Evolutionary conservation across 108 stramenopile species (phyloP).

Genomic region (Thalassiosira profunda): DNA sequence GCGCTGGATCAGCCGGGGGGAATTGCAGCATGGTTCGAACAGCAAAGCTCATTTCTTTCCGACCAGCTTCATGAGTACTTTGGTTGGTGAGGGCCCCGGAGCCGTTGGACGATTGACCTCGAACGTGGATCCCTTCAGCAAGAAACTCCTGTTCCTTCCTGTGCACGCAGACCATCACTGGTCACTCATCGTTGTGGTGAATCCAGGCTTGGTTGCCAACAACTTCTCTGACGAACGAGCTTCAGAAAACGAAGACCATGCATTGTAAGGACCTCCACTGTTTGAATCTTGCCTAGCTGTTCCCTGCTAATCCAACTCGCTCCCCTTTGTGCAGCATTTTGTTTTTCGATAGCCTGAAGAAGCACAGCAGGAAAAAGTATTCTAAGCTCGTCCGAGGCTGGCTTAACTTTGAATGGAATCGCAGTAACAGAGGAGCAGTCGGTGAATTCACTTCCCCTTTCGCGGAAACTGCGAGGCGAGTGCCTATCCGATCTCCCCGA

Average conservation of each 20-base stretch:
- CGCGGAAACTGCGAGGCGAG: background rate
- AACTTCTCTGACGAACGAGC: background rate
- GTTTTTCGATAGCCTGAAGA: background rate
- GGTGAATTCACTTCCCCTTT: background rate
- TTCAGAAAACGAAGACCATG: background rate
- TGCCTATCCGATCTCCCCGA: background rate
- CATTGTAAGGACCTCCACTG: too few relatives aligned
- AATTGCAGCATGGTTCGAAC: too few relatives aligned
- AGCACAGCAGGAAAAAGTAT: background rate
- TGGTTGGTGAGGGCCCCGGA: conserved; percentile 60
- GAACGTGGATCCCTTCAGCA: conserved; percentile 63
- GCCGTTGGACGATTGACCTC: conserved; percentile 83
- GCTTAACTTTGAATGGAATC: background rate
- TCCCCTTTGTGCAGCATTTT: background rate
- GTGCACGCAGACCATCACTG: background rate
- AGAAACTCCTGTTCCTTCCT: background rate
- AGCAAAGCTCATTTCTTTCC: conserved; percentile 93
- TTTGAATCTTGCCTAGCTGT: too few relatives aligned
- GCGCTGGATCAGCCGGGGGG: too few relatives aligned
- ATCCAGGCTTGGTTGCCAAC: background rate
- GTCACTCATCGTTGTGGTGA: background rate
- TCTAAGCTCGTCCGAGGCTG: background rate
- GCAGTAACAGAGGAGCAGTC: background rate
- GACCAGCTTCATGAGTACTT: conserved; percentile 87
- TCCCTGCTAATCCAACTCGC: too few relatives aligned